A percentile compares a stretch with the other conserved stretches of the same genome.
Evolutionary conservation across 2,329 filamentous ascomycete genomes (phyloP).

Genomic region (Aspergillus felis): DNA sequence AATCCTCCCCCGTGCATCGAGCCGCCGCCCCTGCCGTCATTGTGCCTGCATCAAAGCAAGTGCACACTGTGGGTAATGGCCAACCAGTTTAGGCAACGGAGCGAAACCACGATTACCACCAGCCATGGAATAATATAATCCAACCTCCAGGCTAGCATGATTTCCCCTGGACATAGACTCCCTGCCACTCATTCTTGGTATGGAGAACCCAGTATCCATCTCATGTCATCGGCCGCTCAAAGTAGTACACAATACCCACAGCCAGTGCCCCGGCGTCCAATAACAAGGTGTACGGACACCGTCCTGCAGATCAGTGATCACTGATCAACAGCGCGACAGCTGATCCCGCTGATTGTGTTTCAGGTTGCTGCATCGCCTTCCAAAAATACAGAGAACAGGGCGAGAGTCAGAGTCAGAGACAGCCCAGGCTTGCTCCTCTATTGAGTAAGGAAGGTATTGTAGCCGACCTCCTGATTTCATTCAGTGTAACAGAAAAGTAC

Average conservation of each 20-base stretch:
- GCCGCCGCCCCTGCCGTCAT: not conserved
- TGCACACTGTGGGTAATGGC: not conserved
- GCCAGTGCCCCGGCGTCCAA: not conserved
- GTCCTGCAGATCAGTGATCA: not conserved
- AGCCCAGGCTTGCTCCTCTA: not conserved
- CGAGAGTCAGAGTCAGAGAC: not conserved
- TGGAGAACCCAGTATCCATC: not conserved
- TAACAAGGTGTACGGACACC: not conserved
- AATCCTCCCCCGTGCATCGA: no score
- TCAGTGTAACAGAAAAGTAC: not conserved
- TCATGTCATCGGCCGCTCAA: not conserved
- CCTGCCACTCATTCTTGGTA: not conserved
- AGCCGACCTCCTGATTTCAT: not conserved
- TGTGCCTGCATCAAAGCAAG: not conserved
- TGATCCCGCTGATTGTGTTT: not conserved
- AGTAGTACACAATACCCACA: not conserved
- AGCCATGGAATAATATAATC: not conserved
- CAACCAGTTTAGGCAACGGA: no score
- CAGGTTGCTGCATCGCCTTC: not conserved
- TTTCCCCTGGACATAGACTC: not conserved
- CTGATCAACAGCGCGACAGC: not conserved
- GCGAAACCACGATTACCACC: not conserved
- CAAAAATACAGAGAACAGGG: not conserved
- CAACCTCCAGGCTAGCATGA: not conserved
- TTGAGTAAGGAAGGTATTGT: not conserved